phyloP scores from a whole-genome alignment of 2,329 filamentous ascomycete species.

The Onygenales sp. region DNA sequence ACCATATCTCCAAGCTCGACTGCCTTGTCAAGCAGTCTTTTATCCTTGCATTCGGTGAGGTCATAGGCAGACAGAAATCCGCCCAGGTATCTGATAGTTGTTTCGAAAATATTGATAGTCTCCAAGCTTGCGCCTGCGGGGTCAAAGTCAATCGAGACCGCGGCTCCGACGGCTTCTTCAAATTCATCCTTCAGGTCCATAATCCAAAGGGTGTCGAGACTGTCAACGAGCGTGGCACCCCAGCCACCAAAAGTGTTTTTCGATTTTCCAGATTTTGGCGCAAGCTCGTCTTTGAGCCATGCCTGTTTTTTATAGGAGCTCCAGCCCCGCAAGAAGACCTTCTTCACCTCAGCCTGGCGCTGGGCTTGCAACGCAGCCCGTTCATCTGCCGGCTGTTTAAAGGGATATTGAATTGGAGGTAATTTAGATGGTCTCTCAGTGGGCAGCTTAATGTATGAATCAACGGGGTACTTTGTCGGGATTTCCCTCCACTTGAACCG shows the following conservation, averaged over 20 bases:
- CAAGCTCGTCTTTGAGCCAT: slow-evolving; percentile 1
- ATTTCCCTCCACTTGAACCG: slow-evolving; percentile 2
- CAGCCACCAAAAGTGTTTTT: slow-evolving; percentile 46
- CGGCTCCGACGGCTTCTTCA: slow-evolving; percentile 41
- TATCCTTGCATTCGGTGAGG: slow-evolving; percentile 48
- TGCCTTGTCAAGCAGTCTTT: slow-evolving; percentile 42
- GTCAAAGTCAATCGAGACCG: slow-evolving; percentile 47
- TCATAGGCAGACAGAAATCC: slow-evolving; percentile 46
- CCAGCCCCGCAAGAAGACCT: background rate
- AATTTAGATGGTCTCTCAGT: background rate
- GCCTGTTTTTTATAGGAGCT: background rate
- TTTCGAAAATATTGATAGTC: slow-evolving; percentile 39
- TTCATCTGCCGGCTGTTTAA: background rate
- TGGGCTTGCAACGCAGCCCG: background rate
- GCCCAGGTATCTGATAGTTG: slow-evolving; percentile 45
- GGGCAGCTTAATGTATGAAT: slow-evolving; percentile 1
- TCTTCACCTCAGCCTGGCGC: background rate
- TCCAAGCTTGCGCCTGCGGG: slow-evolving; percentile 8
- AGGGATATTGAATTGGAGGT: background rate
- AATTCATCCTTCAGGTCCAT: slow-evolving; percentile 53
- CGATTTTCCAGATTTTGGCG: background rate
- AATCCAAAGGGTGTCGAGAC: slow-evolving; percentile 53
- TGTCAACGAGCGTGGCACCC: slow-evolving; percentile 52
- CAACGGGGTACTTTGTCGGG: background rate
- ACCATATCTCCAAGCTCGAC: slow-evolving; percentile 47